These are phyloP conservation scores for Alternaria consortialis DNA, from an alignment of 2,329 filamentous ascomycete genomes.

Conservation along the genomic window DNA sequence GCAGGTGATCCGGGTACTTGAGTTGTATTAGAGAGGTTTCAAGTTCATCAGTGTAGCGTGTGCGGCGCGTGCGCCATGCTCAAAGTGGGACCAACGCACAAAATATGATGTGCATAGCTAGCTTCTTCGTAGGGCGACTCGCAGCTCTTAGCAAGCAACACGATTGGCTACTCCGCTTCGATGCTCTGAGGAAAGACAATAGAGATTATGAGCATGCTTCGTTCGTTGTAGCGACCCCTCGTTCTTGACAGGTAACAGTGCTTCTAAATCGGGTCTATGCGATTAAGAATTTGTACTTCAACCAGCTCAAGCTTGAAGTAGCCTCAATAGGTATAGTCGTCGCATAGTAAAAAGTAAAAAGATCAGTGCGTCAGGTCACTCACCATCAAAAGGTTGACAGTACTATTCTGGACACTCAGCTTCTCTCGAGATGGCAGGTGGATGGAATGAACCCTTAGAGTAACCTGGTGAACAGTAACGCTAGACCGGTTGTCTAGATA, in stretches of 20 bases:
- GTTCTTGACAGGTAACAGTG: neutral
- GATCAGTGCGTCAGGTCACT: neutral
- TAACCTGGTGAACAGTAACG: neutral
- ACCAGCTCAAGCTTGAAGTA: neutral
- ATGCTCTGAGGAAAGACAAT: neutral
- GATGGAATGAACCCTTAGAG: slow-evolving; percentile 20
- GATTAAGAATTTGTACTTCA: neutral
- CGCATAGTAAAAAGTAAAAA: too few species aligned
- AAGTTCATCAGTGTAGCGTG: neutral
- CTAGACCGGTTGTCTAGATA: neutral
- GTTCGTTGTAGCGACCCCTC: neutral
- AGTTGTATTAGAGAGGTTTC: neutral
- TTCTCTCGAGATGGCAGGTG: neutral
- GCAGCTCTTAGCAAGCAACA: neutral
- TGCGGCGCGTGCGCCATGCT: neutral
- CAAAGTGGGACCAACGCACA: neutral
- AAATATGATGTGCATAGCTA: slow-evolving; percentile 17
- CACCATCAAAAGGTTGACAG: neutral
- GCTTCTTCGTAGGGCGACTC: neutral
- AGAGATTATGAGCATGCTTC: neutral
- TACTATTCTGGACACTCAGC: neutral
- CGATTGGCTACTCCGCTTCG: neutral
- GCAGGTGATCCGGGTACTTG: neutral
- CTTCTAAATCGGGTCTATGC: neutral
- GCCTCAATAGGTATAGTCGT: neutral